Percentiles rank a stretch among this genome's conserved stretches.
These are phyloP conservation scores for Leccinellum luteum DNA, from an alignment of 768 basidiomycete species.

Conservation along the genomic window DNA sequence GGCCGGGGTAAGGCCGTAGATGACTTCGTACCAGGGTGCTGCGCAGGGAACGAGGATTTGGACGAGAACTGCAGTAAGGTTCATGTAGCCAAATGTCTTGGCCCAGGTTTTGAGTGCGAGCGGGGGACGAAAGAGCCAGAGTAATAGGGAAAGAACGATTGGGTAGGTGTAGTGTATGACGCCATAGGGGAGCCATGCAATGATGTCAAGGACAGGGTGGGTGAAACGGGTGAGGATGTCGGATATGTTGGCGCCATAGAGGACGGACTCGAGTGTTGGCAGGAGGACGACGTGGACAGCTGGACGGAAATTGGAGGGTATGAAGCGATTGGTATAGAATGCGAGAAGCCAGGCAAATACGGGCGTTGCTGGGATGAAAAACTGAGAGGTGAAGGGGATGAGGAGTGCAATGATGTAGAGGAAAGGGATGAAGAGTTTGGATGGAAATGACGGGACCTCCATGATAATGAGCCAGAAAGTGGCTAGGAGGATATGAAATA, in stretches of 20 bases:
- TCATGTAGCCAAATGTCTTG: slow-evolving; percentile 89
- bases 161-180: slow-evolving; percentile 87
- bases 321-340: slow-evolving; percentile 85
- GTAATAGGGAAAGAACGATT: slow-evolving; percentile 77
- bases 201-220: slow-evolving; percentile 85
- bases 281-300: slow-evolving; percentile 87
- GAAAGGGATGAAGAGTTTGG: slow-evolving; percentile 75
- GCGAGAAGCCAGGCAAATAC: slow-evolving; percentile 83
- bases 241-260: slow-evolving; percentile 97
- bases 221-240: slow-evolving; percentile 95
- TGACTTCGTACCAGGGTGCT: slow-evolving; percentile 97
- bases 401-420: slow-evolving; percentile 68
- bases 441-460: slow-evolving; percentile 63
- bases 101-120: slow-evolving; percentile 83
- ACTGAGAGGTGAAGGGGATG: slow-evolving; percentile 85
- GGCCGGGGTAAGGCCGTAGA: slow-evolving; percentile 94
- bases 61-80: slow-evolving; percentile 79
- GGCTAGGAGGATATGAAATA: slow-evolving; percentile 62
- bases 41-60: slow-evolving; percentile 92
- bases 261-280: slow-evolving; percentile 90
- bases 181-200: slow-evolving; percentile 98
- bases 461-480: slow-evolving; percentile 73
- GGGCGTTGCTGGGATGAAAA: slow-evolving; percentile 86
- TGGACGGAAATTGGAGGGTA: slow-evolving; percentile 74
- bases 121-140: slow-evolving; percentile 89